phyloP scores from a whole-genome alignment of 148 eudicot genomes.

The Cornus florida region DNA sequence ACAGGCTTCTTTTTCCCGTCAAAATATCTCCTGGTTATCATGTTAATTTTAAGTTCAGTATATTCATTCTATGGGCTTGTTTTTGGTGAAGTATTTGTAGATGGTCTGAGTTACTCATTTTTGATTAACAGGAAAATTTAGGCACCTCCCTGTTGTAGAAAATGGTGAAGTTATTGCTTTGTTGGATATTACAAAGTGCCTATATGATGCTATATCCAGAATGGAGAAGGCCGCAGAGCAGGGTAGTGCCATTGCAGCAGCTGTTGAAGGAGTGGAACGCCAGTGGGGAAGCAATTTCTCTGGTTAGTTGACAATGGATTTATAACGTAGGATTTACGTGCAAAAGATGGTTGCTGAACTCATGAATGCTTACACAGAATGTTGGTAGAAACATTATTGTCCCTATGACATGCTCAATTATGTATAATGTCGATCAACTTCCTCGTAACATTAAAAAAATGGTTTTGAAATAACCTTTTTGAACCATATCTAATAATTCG shows the following conservation, averaged over 20 bases:
- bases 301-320: conserved; percentile 42
- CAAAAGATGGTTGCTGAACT: not conserved
- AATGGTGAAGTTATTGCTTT: conserved; percentile 96
- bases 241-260: conserved; percentile 97
- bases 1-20: too few relatives aligned
- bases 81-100: not conserved
- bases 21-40: too few relatives aligned
- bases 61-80: not conserved
- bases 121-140: conserved; percentile 69
- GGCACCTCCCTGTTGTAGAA: conserved; percentile 98
- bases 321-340: not conserved
- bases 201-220: conserved; percentile 95
- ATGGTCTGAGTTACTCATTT: conserved; percentile 3
- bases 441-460: too few relatives aligned
- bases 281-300: conserved; percentile 82
- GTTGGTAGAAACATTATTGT: not conserved
- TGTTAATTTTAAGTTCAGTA: too few relatives aligned
- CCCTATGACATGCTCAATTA: not conserved
- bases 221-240: conserved; percentile 99
- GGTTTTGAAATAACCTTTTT: not conserved
- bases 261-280: conserved; percentile 95
- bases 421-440: too few relatives aligned
- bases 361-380: not conserved
- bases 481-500: too few relatives aligned
- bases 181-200: conserved; percentile 93